These are phyloP conservation scores for Nephelium lappaceum DNA, from an alignment of 345 rosid genomes.

Conservation along the genomic window DNA sequence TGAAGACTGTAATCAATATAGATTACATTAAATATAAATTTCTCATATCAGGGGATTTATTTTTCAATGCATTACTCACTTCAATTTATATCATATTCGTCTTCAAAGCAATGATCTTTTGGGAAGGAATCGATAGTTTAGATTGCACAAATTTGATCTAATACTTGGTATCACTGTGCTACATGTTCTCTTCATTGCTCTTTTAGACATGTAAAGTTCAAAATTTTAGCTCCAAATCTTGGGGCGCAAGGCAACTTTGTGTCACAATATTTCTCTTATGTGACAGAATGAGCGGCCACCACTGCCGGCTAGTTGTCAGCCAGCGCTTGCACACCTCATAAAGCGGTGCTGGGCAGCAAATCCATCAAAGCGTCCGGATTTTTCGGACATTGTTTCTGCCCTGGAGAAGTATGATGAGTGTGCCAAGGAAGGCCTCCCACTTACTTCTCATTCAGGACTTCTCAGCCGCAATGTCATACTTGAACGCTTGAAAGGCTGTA, in stretches of 20 bases:
- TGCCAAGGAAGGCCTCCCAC: slow-evolving; percentile 87
- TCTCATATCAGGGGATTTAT: no score
- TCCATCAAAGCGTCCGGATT: slow-evolving; percentile 88
- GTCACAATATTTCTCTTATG: slow-evolving; percentile 2
- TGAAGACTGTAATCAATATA: no score
- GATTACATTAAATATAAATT: no score
- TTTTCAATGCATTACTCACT: no score
- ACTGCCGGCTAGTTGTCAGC: slow-evolving; percentile 87
- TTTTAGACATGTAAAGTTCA: no score
- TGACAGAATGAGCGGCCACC: slow-evolving; percentile 91
- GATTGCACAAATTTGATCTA: no score
- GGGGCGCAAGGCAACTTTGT: not conserved
- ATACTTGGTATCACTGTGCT: no score
- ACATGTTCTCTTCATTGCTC: no score
- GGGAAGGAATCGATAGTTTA: no score
- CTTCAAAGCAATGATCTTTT: no score
- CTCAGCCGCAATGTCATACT: slow-evolving; percentile 63
- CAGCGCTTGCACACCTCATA: slow-evolving; percentile 85
- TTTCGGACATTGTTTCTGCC: slow-evolving; percentile 74
- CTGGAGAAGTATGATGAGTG: slow-evolving; percentile 86
- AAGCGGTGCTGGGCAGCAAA: slow-evolving; percentile 91
- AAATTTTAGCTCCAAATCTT: not conserved
- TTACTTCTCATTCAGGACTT: slow-evolving; percentile 70
- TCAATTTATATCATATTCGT: no score
- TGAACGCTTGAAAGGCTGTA: slow-evolving; percentile 75